phyloP scores from a whole-genome alignment of 2,329 filamentous ascomycete genomes.

The Lizonia empirigonia region DNA sequence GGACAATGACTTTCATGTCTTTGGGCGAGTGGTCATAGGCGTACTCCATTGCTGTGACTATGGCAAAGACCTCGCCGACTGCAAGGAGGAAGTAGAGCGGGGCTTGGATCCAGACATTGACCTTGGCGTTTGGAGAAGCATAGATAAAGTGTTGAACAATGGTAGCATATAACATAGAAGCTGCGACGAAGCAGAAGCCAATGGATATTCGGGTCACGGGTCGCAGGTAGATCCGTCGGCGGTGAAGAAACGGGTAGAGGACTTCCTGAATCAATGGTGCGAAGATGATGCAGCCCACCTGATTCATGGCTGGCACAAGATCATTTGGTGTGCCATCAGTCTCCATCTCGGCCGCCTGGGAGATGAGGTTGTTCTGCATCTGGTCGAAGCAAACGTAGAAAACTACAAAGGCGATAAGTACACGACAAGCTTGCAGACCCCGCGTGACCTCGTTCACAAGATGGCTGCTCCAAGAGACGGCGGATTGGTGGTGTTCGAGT shows the following conservation, averaged over 20 bases:
- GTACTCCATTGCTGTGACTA: slow-evolving; percentile 52
- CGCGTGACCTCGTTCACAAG: slow-evolving; percentile 38
- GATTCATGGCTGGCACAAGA: slow-evolving; percentile 41
- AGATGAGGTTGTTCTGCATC: slow-evolving; percentile 49
- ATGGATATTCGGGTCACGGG: slow-evolving; percentile 40
- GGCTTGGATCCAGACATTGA: slow-evolving; percentile 49
- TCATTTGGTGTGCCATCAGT: slow-evolving; percentile 44
- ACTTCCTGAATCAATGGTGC: slow-evolving; percentile 38
- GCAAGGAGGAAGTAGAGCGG: slow-evolving; percentile 50
- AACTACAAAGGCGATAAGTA: slow-evolving; percentile 41
- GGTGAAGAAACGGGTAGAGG: slow-evolving; percentile 39
- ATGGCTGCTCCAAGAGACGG: slow-evolving; percentile 33
- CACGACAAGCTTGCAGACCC: slow-evolving; percentile 41
- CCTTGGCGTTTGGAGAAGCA: slow-evolving; percentile 18
- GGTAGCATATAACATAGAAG: slow-evolving; percentile 40
- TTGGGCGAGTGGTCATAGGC: slow-evolving; percentile 52
- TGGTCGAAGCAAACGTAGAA: slow-evolving; percentile 49
- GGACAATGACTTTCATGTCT: slow-evolving; percentile 49
- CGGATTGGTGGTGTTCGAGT: slow-evolving; percentile 23
- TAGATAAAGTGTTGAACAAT: slow-evolving; percentile 44
- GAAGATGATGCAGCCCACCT: slow-evolving; percentile 42
- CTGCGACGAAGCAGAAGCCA: slow-evolving; percentile 39
- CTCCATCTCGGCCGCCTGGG: slow-evolving; percentile 47
- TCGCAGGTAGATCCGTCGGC: slow-evolving; percentile 33
- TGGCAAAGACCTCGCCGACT: slow-evolving; percentile 51